Conservation (phyloP, 2,329 filamentous ascomycete genomes). For the Botrytis cinerea region DNA sequence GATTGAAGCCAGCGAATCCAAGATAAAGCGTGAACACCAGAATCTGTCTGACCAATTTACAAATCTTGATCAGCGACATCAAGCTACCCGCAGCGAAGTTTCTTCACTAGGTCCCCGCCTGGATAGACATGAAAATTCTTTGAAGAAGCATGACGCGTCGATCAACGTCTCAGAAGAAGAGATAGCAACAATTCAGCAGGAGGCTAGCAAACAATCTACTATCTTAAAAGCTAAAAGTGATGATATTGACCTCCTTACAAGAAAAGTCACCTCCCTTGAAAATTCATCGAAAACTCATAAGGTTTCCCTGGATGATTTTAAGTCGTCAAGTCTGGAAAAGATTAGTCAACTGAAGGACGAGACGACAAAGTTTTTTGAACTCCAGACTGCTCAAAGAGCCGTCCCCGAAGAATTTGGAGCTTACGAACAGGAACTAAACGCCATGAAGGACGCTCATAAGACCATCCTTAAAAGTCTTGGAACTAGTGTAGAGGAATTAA, state of each 20-base stretch:
- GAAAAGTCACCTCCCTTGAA: neutral
- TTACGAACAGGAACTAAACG: neutral
- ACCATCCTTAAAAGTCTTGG: neutral
- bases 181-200: neutral
- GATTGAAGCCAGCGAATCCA: neutral
- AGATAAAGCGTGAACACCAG: neutral
- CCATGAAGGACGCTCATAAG: neutral
- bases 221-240: neutral
- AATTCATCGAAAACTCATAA: neutral
- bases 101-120: neutral
- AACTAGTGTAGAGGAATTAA: neutral
- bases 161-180: neutral
- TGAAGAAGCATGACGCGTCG: neutral
- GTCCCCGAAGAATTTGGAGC: neutral
- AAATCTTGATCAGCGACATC: constrained; percentile 1
- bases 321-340: neutral
- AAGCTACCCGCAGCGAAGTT: constrained; percentile 2
- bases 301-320: neutral
- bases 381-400: neutral
- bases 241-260: neutral
- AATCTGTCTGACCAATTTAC: neutral
- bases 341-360: neutral
- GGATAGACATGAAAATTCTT: neutral
- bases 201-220: neutral
- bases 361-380: neutral